Base-by-base conservation (phyloP, 768 basidiomycete genomes). In the Termitomyces sp. region DNA sequence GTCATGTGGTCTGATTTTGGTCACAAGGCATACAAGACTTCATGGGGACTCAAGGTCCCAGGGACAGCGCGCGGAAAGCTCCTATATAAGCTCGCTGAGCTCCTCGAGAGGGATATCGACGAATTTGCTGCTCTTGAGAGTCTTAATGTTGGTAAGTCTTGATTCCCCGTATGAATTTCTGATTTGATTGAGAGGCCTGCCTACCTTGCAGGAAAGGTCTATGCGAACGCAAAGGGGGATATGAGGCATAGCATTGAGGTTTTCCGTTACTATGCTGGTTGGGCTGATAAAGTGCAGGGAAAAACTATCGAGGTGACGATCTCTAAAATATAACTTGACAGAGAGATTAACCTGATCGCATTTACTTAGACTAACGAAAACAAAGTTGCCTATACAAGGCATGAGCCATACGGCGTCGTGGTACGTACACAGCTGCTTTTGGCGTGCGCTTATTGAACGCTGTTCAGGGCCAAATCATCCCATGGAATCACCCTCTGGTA, bases 251-350 rank as follows among this genome's bases (percentile, higher is more conserved):
- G 80, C 2, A 78, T 84, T 60, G 77, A 69, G 36, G 76, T 77
- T 52, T 71, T 92, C 62, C 78, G 84, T 40, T 95, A 94, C 76
- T 95, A 89, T 68, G 91, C 86, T 51, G 94, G 93, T 33, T 90
- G 90, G 86, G 90, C 92, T 36, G 93, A 93, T 78, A 94, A 94
- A 77, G 73, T 88, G 58, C 76, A 79, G 2, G 90, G 89, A 13
- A 84, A 90, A 70, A 84, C 84, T 11, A 84, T 91, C 69, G 90
- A 92, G 67, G 71, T 71, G 35, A 22, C 7, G 42, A 28, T 15
- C 7, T 38, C 22, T 9, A 9, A 36, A 9, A 36, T 13, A 9
- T 9, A 4, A 15, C 9, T 22, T 22, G 9, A n/a, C 16, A 24
- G 4, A 15, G n/a, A 9, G 11, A 51, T 9, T 12, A 3, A 51